Base-by-base conservation (phyloP, 2,329 filamentous ascomycete genomes). In the Fulvia fulva region DNA sequence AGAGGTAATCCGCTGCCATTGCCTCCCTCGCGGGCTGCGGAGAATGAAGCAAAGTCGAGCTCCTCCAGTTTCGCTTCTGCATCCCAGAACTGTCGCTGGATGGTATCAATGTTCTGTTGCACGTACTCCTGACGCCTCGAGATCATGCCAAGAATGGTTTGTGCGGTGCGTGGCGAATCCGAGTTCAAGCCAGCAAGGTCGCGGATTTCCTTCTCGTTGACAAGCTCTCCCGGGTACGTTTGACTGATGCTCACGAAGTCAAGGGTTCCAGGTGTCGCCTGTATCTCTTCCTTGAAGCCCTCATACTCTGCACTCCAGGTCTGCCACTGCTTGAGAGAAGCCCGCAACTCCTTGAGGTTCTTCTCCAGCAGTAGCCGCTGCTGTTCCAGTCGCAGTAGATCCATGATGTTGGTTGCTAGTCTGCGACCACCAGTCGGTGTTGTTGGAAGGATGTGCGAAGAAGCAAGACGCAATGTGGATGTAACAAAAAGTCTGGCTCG, bases 281-380 rank as follows among this genome's bases (percentile, higher is more conserved):
- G 78, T 72, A 34, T 80, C 8, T 47, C 72, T 71, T 95, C 90
- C 71, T 89, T 91, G 61, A 97, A 81, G 23, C 87, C 85, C 71
- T 96, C 90, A 74, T 97, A 97, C 73, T 97, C 93, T 50, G 89
- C 85, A 72, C 96, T 92, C 84, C 90, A 95, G 55, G 87, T 87
- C 63, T 90, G 88, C 93, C 93, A 99, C 76, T 96, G 88, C 62
- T 86, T 85, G 54, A 97, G 81, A 6, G 89, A 87, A 68, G 88
- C 85, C 56, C 84, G 84, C 21, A 97, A 82, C 71, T 90, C 85
- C 51, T 81, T 77, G 49, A 96, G 82, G 63, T 87, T 91, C 37
- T 85, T 82, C 73, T 96, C 90, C 7, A 97, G 85, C 60, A 86
- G 81, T 64, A 83, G 78, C 16, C 90, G 84, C 69, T 93, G 89